Evolutionary conservation across 1,139 yeast genomes (phyloP).

Genomic region (Yueomyces sp.): DNA sequence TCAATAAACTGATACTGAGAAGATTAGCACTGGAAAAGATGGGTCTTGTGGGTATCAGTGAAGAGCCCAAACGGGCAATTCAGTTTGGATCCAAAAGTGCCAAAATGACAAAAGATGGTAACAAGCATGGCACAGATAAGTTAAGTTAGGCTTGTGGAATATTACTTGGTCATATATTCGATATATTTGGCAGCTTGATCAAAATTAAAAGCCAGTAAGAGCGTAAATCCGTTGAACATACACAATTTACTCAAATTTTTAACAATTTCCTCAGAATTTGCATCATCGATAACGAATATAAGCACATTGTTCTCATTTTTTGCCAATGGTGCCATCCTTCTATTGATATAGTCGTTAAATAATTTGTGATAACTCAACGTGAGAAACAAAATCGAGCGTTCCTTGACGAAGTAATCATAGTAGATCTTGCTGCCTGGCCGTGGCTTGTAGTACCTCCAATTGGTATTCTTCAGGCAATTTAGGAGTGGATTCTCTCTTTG

Average conservation of each 20-base stretch:
- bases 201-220: conserved; percentile 69
- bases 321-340: conserved; percentile 46
- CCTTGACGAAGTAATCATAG: conserved; percentile 54
- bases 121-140: conserved; percentile 27
- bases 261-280: conserved; percentile 55
- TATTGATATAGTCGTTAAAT: conserved; percentile 77
- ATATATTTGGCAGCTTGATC: conserved; percentile 82
- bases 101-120: conserved; percentile 41
- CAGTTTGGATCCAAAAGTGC: conserved; percentile 96
- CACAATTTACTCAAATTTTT: conserved; percentile 61
- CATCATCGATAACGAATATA: conserved; percentile 68
- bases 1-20: conserved; percentile 54
- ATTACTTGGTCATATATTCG: conserved; percentile 21
- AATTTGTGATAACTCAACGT: conserved; percentile 74
- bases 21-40: conserved; percentile 38
- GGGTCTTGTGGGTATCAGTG: conserved; percentile 44
- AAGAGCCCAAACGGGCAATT: conserved; percentile 85
- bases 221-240: conserved; percentile 54
- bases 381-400: conserved; percentile 58
- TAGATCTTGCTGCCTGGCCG: conserved; percentile 32
- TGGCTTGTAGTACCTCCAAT: conserved; percentile 34
- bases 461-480: conserved; percentile 33
- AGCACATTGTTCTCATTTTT: conserved; percentile 46
- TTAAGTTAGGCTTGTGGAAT: conserved; percentile 5
- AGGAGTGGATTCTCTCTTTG: conserved; percentile 54